Percentiles rank a stretch among this genome's conserved stretches.
phyloP scores from a whole-genome alignment of 805 yeast genomes.

The Myxozyma neglecta region DNA sequence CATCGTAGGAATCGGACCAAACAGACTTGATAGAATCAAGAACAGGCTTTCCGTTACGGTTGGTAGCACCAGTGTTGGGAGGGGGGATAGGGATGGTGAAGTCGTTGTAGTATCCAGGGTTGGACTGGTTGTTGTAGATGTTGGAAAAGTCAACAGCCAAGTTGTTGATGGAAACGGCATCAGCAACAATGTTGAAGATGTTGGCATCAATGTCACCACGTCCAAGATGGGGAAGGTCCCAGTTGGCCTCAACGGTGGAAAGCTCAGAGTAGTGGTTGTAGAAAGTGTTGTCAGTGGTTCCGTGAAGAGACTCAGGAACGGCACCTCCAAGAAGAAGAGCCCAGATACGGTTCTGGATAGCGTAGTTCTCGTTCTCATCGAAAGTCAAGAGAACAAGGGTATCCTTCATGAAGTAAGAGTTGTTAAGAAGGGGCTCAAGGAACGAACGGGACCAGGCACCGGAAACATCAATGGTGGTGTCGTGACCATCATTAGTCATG shows the following conservation, averaged over 20 bases:
- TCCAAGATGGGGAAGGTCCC: slow-evolving; percentile 52
- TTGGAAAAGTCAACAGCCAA: slow-evolving; percentile 13
- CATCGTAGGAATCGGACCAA: slow-evolving; percentile 39
- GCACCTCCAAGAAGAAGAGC: slow-evolving; percentile 52
- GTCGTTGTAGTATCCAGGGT: slow-evolving; percentile 30
- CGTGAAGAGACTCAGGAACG: slow-evolving; percentile 45
- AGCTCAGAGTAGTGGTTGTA: slow-evolving; percentile 55
- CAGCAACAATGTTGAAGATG: slow-evolving; percentile 48
- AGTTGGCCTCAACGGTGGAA: slow-evolving; percentile 53
- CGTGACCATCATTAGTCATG: slow-evolving; percentile 56
- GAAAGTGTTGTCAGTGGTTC: slow-evolving; percentile 50
- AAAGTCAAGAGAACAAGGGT: slow-evolving; percentile 51
- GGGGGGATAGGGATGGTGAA: slow-evolving; percentile 39
- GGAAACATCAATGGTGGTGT: slow-evolving; percentile 48
- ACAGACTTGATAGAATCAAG: slow-evolving; percentile 40
- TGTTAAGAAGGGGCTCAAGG: slow-evolving; percentile 47
- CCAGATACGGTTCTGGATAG: slow-evolving; percentile 48
- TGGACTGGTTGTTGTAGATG: slow-evolving; percentile 29
- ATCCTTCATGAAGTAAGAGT: slow-evolving; percentile 50
- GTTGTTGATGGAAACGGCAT: slow-evolving; percentile 34
- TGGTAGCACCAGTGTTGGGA: slow-evolving; percentile 43
- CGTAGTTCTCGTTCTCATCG: slow-evolving; percentile 51
- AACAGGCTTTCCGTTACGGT: slow-evolving; percentile 42
- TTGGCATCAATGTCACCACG: slow-evolving; percentile 54
- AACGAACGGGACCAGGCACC: slow-evolving; percentile 50